phyloP scores from a whole-genome alignment of 257 asterid genomes.

The Handroanthus guayacan region DNA sequence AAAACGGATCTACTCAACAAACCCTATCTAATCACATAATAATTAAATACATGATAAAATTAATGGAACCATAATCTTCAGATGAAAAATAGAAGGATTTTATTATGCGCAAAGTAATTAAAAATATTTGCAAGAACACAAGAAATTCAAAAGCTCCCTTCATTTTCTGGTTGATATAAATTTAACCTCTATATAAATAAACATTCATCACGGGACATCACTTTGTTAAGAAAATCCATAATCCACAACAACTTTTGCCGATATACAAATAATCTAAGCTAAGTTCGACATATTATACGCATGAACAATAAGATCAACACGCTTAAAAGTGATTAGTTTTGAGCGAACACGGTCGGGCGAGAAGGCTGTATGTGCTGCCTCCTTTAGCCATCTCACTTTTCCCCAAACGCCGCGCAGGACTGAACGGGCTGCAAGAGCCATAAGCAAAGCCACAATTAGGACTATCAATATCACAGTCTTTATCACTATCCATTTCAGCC shows the following conservation, averaged over 20 bases:
- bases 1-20: too few species aligned
- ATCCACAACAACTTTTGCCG: not conserved
- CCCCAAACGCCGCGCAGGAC: constrained; percentile 35
- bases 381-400: constrained; percentile 23
- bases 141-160: too few species aligned
- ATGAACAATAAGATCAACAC: not conserved
- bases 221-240: constrained; percentile 8
- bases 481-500: constrained; percentile 53
- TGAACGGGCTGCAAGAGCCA: constrained; percentile 46
- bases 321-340: constrained; percentile 24
- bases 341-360: constrained; percentile 31
- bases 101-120: too few species aligned
- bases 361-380: constrained; percentile 35
- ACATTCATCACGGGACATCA: not conserved
- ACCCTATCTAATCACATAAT: too few species aligned
- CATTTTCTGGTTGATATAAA: too few species aligned
- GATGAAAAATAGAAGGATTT: too few species aligned
- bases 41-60: too few species aligned
- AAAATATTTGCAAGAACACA: too few species aligned
- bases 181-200: not conserved
- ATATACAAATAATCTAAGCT: not conserved
- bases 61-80: too few species aligned
- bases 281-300: not conserved
- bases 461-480: not conserved
- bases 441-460: not conserved